Conservation (phyloP, 805 yeast genomes). For the Hanseniaspora meyeri region DNA sequence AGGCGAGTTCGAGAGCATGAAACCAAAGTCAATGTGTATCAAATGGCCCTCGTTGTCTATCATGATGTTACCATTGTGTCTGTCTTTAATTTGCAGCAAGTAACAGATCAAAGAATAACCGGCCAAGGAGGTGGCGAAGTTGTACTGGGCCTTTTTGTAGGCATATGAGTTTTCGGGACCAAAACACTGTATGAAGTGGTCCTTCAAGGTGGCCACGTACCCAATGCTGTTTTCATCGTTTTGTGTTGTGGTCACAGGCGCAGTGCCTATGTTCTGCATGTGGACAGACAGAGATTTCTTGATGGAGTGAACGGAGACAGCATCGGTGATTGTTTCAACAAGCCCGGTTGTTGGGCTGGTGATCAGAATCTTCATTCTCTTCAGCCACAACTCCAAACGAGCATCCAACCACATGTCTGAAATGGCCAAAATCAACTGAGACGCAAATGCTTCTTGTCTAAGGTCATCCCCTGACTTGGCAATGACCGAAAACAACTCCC, state of each 20-base stretch:
- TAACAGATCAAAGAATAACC: slow-evolving; percentile 86
- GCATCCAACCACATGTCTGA: slow-evolving; percentile 69
- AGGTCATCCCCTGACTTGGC: slow-evolving; percentile 93
- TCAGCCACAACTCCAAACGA: slow-evolving; percentile 74
- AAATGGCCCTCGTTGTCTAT: slow-evolving; percentile 91
- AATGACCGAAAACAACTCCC: slow-evolving; percentile 93
- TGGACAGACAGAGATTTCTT: slow-evolving; percentile 80
- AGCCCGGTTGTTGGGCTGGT: slow-evolving; percentile 85
- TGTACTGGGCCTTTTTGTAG: slow-evolving; percentile 66
- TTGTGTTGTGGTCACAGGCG: neutral
- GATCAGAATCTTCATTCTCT: slow-evolving; percentile 79
- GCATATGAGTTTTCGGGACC: slow-evolving; percentile 47
- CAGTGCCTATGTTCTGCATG: slow-evolving; percentile 45
- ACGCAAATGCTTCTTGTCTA: slow-evolving; percentile 95
- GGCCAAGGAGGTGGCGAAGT: slow-evolving; percentile 77
- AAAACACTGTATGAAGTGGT: slow-evolving; percentile 65
- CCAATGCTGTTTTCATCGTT: slow-evolving; percentile 44
- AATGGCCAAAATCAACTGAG: slow-evolving; percentile 81
- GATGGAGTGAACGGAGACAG: slow-evolving; percentile 84
- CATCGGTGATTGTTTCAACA: slow-evolving; percentile 92
- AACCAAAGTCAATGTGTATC: slow-evolving; percentile 91
- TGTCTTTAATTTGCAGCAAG: slow-evolving; percentile 80
- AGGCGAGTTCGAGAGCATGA: slow-evolving; percentile 82
- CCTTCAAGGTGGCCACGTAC: slow-evolving; percentile 55
- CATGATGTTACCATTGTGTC: slow-evolving; percentile 97